Percentiles rank a stretch among this genome's conserved stretches.
These are phyloP conservation scores for Candida sanyiensis DNA, from an alignment of 805 yeast species.

Conservation along the genomic window DNA sequence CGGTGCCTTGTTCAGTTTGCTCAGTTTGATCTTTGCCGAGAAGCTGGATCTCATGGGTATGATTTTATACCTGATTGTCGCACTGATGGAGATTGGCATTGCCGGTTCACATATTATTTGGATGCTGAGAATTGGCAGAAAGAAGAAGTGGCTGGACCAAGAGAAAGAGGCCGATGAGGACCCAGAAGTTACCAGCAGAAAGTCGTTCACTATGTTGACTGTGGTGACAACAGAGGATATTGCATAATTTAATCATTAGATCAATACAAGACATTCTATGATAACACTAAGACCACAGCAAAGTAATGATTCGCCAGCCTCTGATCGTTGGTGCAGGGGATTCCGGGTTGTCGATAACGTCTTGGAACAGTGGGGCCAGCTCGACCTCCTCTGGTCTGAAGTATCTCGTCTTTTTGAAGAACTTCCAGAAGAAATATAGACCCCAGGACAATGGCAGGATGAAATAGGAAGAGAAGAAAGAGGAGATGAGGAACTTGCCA, in stretches of 20 bases:
- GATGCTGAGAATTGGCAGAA: slow-evolving; percentile 42
- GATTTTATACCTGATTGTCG: slow-evolving; percentile 66
- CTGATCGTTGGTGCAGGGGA: slow-evolving; percentile 13
- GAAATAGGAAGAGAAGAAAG: slow-evolving; percentile 13
- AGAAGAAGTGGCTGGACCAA: slow-evolving; percentile 3
- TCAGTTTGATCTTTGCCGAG: slow-evolving; percentile 53
- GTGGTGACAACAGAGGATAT: not conserved
- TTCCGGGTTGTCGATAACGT: slow-evolving; percentile 27
- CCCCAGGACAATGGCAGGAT: slow-evolving; percentile 24
- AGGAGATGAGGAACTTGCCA: slow-evolving; percentile 20
- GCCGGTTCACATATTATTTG: slow-evolving; percentile 65
- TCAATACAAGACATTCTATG: not conserved
- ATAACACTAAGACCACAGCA: slow-evolving; percentile 12
- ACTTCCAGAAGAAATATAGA: slow-evolving; percentile 29
- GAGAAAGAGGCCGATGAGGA: too few species aligned
- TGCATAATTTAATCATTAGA: not conserved
- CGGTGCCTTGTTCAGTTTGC: slow-evolving; percentile 78
- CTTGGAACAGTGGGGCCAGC: slow-evolving; percentile 28
- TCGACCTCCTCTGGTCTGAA: slow-evolving; percentile 36
- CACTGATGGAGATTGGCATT: slow-evolving; percentile 73
- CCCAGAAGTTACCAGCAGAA: too few species aligned
- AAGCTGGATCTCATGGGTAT: slow-evolving; percentile 80
- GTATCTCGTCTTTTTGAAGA: slow-evolving; percentile 28
- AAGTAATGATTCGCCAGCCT: slow-evolving; percentile 14
- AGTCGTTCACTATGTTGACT: too few species aligned